Evolutionary conservation across 768 basidiomycete species (phyloP).

Genomic region (Tremella yokohamensis): DNA sequence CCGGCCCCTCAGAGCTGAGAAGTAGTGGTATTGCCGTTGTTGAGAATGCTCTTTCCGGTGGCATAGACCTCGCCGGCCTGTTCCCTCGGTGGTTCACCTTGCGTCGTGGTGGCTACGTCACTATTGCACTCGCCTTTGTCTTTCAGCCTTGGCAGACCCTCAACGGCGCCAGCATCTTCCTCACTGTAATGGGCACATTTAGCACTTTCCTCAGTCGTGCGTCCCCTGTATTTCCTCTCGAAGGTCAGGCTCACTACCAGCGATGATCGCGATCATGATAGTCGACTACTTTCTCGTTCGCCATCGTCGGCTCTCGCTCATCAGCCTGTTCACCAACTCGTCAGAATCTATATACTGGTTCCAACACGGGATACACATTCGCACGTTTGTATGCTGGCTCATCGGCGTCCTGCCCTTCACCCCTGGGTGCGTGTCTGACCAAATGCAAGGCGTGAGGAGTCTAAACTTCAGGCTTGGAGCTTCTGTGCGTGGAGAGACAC

Average conservation of each 20-base stretch:
- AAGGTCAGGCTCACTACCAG: neutral
- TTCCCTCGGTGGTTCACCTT: constrained; percentile 7
- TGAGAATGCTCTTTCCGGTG: constrained; percentile 6
- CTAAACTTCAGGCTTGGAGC: neutral
- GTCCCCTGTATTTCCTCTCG: neutral
- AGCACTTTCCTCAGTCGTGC: constrained; percentile 30
- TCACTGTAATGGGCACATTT: constrained; percentile 27
- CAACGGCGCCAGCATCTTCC: constrained; percentile 6
- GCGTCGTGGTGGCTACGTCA: constrained; percentile 6
- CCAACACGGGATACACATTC: neutral
- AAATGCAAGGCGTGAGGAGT: neutral
- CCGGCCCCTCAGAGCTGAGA: too few species aligned
- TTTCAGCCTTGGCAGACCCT: constrained; percentile 2
- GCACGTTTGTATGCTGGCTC: constrained; percentile 3
- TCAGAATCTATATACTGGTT: constrained; percentile 6
- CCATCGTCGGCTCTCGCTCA: neutral
- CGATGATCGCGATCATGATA: constrained; percentile 5
- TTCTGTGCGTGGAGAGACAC: neutral
- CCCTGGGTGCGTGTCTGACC: neutral
- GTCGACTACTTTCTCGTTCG: constrained; percentile 4
- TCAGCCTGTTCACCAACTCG: constrained; percentile 2
- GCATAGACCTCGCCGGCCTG: constrained; percentile 8
- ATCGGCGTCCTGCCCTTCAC: constrained; percentile 3
- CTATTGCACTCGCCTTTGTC: constrained; percentile 1
- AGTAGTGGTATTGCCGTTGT: neutral